A percentile compares a stretch with the other conserved stretches of the same genome.
phyloP scores from a whole-genome alignment of 768 basidiomycete genomes.

The Russula sp. region DNA sequence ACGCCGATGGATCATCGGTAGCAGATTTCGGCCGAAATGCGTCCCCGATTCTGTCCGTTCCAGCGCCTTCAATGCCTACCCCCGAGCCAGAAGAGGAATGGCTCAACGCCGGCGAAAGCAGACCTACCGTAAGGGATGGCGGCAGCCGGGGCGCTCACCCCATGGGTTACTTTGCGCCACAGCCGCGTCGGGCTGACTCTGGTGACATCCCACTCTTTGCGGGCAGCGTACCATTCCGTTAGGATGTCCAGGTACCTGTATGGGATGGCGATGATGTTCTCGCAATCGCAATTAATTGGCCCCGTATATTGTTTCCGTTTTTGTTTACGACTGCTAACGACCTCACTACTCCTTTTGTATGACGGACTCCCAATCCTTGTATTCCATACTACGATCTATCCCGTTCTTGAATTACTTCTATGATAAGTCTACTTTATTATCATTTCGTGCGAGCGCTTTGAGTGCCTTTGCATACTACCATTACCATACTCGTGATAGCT shows the following conservation, averaged over 20 bases:
- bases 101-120: background rate
- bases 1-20: background rate
- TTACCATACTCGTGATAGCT: constrained; percentile 12
- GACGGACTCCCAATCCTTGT: background rate
- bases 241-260: background rate
- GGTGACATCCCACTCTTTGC: constrained; percentile 15
- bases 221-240: constrained; percentile 15
- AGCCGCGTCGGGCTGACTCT: constrained; percentile 15
- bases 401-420: background rate
- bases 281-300: background rate
- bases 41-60: background rate
- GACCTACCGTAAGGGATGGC: background rate
- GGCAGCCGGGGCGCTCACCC: background rate
- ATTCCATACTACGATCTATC: background rate
- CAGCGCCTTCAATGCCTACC: background rate
- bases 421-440: constrained; percentile 6
- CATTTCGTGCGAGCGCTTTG: background rate
- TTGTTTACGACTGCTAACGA: constrained; percentile 6
- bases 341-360: background rate
- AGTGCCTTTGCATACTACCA: constrained; percentile 1
- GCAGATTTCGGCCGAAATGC: background rate
- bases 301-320: constrained; percentile 1
- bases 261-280: background rate
- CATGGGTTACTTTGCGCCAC: background rate
- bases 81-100: constrained; percentile 11